These are phyloP conservation scores for Kluyveromyces sp. DNA, from an alignment of 1,139 yeast species.

Conservation along the genomic window DNA sequence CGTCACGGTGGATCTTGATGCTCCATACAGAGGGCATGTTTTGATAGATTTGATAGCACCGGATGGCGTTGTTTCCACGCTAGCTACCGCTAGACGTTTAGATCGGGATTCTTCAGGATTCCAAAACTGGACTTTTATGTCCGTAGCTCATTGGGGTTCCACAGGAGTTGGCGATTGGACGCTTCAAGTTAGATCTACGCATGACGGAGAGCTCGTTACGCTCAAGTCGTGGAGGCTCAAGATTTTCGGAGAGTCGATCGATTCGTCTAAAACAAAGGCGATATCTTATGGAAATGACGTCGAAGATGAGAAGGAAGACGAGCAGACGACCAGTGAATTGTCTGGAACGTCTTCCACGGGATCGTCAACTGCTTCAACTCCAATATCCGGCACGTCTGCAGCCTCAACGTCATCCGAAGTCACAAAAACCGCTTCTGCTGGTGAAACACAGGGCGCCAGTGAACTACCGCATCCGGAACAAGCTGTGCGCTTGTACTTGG, in stretches of 20 bases:
- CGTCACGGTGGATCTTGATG: slow-evolving; percentile 63
- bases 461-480: slow-evolving; percentile 19
- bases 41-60: slow-evolving; percentile 69
- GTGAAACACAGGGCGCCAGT: slow-evolving; percentile 18
- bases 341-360: slow-evolving; percentile 2
- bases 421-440: slow-evolving; percentile 14
- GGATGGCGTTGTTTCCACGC: slow-evolving; percentile 58
- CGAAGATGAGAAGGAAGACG: slow-evolving; percentile 34
- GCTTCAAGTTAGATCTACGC: slow-evolving; percentile 49
- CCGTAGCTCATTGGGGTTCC: slow-evolving; percentile 99
- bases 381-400: slow-evolving; percentile 3
- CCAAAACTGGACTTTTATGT: slow-evolving; percentile 83
- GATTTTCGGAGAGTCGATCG: slow-evolving; percentile 73
- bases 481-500: slow-evolving; percentile 44
- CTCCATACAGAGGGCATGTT: slow-evolving; percentile 64
- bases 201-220: slow-evolving; percentile 38
- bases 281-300: slow-evolving; percentile 37
- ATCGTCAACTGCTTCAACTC: background rate
- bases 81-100: slow-evolving; percentile 61
- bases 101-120: slow-evolving; percentile 61
- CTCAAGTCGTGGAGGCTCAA: slow-evolving; percentile 70
- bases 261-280: slow-evolving; percentile 50
- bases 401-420: slow-evolving; percentile 4
- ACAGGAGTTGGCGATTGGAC: slow-evolving; percentile 77
- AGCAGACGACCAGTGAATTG: slow-evolving; percentile 12